Base-by-base conservation (phyloP, 106 monocot genomes). In the Iris macrosiphon region DNA sequence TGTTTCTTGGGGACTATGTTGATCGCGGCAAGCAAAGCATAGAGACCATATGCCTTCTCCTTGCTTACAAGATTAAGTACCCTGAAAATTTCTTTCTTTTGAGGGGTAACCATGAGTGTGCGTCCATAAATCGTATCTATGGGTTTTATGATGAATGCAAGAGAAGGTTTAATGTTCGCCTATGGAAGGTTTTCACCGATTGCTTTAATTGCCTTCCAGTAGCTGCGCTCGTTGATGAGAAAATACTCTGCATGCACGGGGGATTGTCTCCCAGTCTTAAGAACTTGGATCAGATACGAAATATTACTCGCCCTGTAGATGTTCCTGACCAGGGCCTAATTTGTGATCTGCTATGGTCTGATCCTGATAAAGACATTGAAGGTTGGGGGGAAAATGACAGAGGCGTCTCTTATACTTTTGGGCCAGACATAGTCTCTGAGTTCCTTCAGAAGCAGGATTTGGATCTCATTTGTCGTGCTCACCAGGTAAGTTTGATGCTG, bases 361-460 rank as follows among this genome's bases (percentile, higher is more conserved):
- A 74, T 38, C 73, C 66, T 26, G 66, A 66, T 29, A 60, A 60
- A 59, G 60, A 67, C 30, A 59, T 66, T 19, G 58, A 64, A 1
- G 73, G 73, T 15, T 74, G 73, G 66, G 66, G 73, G n/a, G 66
- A 74, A 41, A 74, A 66, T 60, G 73, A 74, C 45, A 49, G 66
- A 43, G 73, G 73, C 24, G 60, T 74, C 16, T 74, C 73, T 3
- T 60, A 60, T 49, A 74, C 66, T 28, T 74, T 74, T 54, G 73
- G 73, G 22, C 59, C 73, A 15, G 66, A 74, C 48, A 59, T 43
- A 11, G 59, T 74, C 9, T 51, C 60, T 37, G 73, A 74, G 43
- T 74, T 74, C 34, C 60, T 73, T 50, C 44, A 67, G 52, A 73
- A 59, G 52, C 65, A 73, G 52, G 73, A 73, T 16, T 57, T 73